Base-by-base conservation (phyloP, 441 rosid genomes). In the Cnidoscolus chayamansa region DNA sequence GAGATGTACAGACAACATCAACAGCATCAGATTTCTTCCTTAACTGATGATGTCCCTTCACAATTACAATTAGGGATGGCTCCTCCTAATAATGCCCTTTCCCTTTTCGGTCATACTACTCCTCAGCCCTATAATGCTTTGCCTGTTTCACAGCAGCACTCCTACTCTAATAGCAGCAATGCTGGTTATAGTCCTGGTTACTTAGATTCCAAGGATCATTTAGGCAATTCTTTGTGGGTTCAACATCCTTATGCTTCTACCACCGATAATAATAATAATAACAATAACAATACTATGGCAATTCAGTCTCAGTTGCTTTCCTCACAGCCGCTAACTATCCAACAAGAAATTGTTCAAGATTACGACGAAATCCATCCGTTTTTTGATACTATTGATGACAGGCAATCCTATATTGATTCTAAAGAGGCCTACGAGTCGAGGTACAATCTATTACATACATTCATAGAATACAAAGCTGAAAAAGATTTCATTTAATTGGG, bases 11-110 rank as follows among this genome's bases (percentile, higher is more conserved):
- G 89, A 37, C 82, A 80, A 1, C 90, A 82, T 10, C 78, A 74
- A 30, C 85, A 83, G 0, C 80, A 81, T 16, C 80, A 83, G 74
- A 67, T 73, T 19, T 72, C 83, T 1, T 55, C 79, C 5, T 63
- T 78, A 37, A 35, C 80, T 1, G 92, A 87, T 10, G 84, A 84
- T 30, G 82, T 83, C 12, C 80, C 93, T 15, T 90, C 97, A 0
- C 97, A 89, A 58, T 79, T 93, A 12, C 89, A 91, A 51, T 68
- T 95, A 2, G 98, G 88, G 43, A 91, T 93, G 99, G 90, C 90
- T 0, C 88, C 90, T 0, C 89, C 93, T 45, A 57, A 19, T 16
- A 56, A 56, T 48, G 65, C 77, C 8, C 80, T 82, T 31, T 43
- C 81, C 13, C 78, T 86, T 67, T 78, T 87, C 72, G 75, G 79